These are phyloP conservation scores for Abrus precatorius DNA, from an alignment of 306 rosid genomes.

Conservation along the genomic window DNA sequence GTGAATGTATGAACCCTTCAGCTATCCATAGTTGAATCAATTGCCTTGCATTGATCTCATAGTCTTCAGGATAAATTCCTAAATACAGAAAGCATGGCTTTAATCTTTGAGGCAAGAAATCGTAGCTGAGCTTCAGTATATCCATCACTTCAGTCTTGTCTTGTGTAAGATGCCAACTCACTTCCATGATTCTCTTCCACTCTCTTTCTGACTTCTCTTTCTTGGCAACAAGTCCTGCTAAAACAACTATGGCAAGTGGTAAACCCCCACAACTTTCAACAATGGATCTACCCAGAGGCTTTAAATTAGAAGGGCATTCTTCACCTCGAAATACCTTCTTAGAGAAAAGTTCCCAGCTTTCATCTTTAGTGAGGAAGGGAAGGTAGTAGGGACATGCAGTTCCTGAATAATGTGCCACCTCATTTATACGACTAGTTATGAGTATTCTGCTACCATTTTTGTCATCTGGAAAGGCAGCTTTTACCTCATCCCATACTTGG, in stretches of 20 bases:
- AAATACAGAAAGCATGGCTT: slow-evolving; percentile 29
- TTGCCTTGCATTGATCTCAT: neutral
- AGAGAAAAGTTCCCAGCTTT: slow-evolving; percentile 40
- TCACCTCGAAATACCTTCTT: slow-evolving; percentile 31
- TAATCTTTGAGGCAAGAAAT: slow-evolving; percentile 11
- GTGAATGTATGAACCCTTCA: slow-evolving; percentile 3
- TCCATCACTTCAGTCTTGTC: neutral
- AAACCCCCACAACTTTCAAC: slow-evolving; percentile 16
- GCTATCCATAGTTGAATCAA: slow-evolving; percentile 17
- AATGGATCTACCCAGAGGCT: neutral
- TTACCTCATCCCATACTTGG: neutral
- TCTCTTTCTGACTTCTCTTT: neutral
- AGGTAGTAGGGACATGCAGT: neutral
- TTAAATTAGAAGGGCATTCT: neutral
- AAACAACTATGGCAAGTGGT: slow-evolving; percentile 7
- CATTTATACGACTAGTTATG: neutral
- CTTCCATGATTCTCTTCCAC: neutral
- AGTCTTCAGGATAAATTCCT: slow-evolving; percentile 25
- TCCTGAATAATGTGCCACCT: neutral
- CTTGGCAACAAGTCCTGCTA: neutral
- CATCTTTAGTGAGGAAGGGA: neutral
- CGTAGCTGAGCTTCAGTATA: slow-evolving; percentile 22
- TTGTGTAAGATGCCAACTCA: neutral
- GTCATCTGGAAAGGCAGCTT: slow-evolving; percentile 18
- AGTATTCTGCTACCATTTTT: slow-evolving; percentile 29